phyloP scores from a whole-genome alignment of 2,329 filamentous ascomycete species.

The Alternaria gaisen region DNA sequence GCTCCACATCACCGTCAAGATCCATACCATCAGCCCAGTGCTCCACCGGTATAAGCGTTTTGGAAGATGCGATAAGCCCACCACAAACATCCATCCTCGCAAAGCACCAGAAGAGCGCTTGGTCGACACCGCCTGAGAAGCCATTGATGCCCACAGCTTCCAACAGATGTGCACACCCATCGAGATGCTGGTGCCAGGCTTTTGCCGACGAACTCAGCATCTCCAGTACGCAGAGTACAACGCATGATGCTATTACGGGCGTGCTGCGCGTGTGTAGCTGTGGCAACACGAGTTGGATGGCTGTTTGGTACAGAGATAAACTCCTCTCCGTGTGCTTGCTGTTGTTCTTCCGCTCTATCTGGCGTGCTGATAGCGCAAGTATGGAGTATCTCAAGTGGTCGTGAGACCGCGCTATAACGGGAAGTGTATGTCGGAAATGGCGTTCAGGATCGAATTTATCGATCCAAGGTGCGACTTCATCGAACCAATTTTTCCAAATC shows the following conservation, averaged over 20 bases:
- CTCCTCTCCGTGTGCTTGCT: constrained; percentile 59
- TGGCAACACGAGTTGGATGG: constrained; percentile 58
- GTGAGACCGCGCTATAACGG: constrained; percentile 60
- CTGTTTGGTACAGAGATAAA: constrained; percentile 64
- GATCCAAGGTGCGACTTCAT: constrained; percentile 64
- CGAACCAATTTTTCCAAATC: constrained; percentile 55
- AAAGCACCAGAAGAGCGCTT: constrained; percentile 68
- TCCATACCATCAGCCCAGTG: constrained; percentile 59
- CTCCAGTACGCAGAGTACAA: constrained; percentile 59
- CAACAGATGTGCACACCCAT: constrained; percentile 65
- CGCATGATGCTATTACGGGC: constrained; percentile 58
- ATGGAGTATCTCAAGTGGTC: constrained; percentile 62
- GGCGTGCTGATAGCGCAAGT: constrained; percentile 63
- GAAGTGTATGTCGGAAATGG: constrained; percentile 62
- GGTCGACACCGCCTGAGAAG: constrained; percentile 60
- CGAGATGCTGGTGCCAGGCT: constrained; percentile 65
- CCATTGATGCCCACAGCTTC: constrained; percentile 62
- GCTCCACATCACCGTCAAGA: constrained; percentile 50
- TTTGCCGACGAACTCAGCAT: constrained; percentile 60
- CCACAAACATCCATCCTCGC: constrained; percentile 67
- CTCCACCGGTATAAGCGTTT: constrained; percentile 59
- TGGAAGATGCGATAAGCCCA: constrained; percentile 63
- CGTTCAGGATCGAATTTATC: constrained; percentile 66
- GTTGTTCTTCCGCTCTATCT: constrained; percentile 63
- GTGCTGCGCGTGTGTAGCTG: constrained; percentile 56